Conservation (phyloP, 2,329 filamentous ascomycete genomes). For the Pseudogymnoascus sp. region DNA sequence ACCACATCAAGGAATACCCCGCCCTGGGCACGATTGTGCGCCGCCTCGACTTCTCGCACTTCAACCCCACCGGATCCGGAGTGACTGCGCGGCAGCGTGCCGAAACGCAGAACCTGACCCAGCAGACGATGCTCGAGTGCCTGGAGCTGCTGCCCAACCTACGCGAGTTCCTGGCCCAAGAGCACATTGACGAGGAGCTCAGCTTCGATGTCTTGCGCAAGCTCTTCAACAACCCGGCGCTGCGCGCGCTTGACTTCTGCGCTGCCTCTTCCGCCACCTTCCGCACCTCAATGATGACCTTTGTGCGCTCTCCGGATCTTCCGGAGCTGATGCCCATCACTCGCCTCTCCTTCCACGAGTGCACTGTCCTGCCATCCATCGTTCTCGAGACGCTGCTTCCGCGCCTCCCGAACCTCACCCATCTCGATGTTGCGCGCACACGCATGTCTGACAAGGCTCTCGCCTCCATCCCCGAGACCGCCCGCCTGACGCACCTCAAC, state of each 20-base stretch:
- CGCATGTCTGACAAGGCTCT: slow-evolving; percentile 67
- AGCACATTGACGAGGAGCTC: slow-evolving; percentile 73
- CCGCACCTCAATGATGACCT: slow-evolving; percentile 54
- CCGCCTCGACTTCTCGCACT: slow-evolving; percentile 77
- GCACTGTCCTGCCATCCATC: slow-evolving; percentile 58
- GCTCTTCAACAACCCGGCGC: slow-evolving; percentile 57
- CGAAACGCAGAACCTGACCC: slow-evolving; percentile 68
- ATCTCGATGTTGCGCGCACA: slow-evolving; percentile 73
- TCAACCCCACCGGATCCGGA: slow-evolving; percentile 72
- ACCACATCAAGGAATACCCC: slow-evolving; percentile 59
- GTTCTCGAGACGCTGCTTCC: slow-evolving; percentile 66
- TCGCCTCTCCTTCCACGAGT: slow-evolving; percentile 71
- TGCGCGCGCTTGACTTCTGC: slow-evolving; percentile 69
- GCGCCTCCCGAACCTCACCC: slow-evolving; percentile 62
- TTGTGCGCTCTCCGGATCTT: slow-evolving; percentile 36
- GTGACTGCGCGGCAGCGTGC: slow-evolving; percentile 66
- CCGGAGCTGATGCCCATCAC: slow-evolving; percentile 52
- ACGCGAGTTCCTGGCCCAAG: slow-evolving; percentile 71
- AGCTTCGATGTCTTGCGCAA: slow-evolving; percentile 61
- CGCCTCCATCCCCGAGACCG: slow-evolving; percentile 61
- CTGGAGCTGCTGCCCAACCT: slow-evolving; percentile 65
- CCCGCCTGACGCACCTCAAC: slow-evolving; percentile 69
- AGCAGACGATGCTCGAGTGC: slow-evolving; percentile 64
- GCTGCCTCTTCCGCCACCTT: slow-evolving; percentile 65
- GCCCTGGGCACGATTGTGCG: slow-evolving; percentile 68